A percentile compares a stretch with the other conserved stretches of the same genome.
phyloP scores from a whole-genome alignment of 176 grass and related monocot species.

The Eragrostis nindensis region DNA sequence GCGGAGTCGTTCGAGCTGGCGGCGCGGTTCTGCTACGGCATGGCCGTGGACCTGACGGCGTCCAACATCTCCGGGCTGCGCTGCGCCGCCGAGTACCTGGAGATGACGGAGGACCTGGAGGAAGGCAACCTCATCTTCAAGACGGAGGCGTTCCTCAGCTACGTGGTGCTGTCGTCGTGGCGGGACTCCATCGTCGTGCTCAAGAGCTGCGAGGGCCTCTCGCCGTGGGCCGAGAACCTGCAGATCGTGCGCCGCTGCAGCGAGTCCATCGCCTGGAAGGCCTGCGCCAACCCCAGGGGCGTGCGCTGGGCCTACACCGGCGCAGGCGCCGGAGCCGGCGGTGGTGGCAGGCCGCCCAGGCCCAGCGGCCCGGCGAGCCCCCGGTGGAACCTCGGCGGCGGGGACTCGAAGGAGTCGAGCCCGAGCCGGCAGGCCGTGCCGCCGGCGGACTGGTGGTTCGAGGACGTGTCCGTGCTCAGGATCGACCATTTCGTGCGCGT shows the following conservation, averaged over 20 bases:
- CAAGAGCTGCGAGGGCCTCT: constrained; percentile 92
- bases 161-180: constrained; percentile 96
- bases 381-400: constrained; percentile 57
- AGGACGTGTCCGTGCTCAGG: constrained; percentile 85
- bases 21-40: constrained; percentile 93
- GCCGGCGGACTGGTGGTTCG: constrained; percentile 94
- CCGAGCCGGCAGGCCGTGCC: constrained; percentile 69
- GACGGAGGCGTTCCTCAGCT: constrained; percentile 97
- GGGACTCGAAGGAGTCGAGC: constrained; percentile 84
- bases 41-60: constrained; percentile 90
- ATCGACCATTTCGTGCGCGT: constrained; percentile 95
- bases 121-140: constrained; percentile 99
- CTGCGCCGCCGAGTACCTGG: constrained; percentile 90
- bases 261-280: constrained; percentile 99
- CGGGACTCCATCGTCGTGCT: constrained; percentile 89
- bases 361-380: constrained; percentile 45
- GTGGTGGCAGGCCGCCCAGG: constrained; percentile 21
- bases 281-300: constrained; percentile 86
- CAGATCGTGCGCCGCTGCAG: constrained; percentile 94
- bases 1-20: constrained; percentile 80
- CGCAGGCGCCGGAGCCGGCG: background rate
- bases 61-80: constrained; percentile 90
- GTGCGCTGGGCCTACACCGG: constrained; percentile 93
- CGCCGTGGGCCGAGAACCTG: constrained; percentile 97
- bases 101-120: constrained; percentile 99